Evolutionary conservation across 352 stramenopile species (phyloP).

Genomic region (Peronospora belbahrii): DNA sequence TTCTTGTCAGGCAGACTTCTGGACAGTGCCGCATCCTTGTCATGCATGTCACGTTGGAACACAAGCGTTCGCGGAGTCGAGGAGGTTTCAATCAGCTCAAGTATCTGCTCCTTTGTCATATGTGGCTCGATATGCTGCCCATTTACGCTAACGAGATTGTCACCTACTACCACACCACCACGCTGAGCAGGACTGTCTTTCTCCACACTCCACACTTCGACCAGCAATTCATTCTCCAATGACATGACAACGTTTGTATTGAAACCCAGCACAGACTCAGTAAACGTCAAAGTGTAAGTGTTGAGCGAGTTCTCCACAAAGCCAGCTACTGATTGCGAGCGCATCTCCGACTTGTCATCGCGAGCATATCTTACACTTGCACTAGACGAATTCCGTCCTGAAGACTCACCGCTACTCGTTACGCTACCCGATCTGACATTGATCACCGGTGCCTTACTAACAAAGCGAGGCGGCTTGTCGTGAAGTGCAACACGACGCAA

Average conservation of each 20-base stretch:
- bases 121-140: slow-evolving; percentile 47
- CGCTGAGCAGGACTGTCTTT: slow-evolving; percentile 42
- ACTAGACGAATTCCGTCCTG: slow-evolving; percentile 34
- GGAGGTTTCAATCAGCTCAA: slow-evolving; percentile 50
- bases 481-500: slow-evolving; percentile 56
- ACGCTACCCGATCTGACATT: slow-evolving; percentile 17
- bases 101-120: slow-evolving; percentile 52
- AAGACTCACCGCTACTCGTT: slow-evolving; percentile 28
- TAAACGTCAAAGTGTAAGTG: slow-evolving; percentile 61
- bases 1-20: slow-evolving; percentile 41
- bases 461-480: slow-evolving; percentile 55
- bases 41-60: slow-evolving; percentile 40
- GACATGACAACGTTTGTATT: slow-evolving; percentile 44
- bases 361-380: slow-evolving; percentile 17
- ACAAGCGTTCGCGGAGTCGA: slow-evolving; percentile 44
- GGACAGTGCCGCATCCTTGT: slow-evolving; percentile 27
- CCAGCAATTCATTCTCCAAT: slow-evolving; percentile 40
- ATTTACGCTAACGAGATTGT: slow-evolving; percentile 59
- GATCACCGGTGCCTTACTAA: slow-evolving; percentile 36
- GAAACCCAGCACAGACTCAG: slow-evolving; percentile 46
- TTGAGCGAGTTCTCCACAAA: slow-evolving; percentile 29
- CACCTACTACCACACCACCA: slow-evolving; percentile 45
- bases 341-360: slow-evolving; percentile 14
- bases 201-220: slow-evolving; percentile 51
- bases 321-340: slow-evolving; percentile 30